Evolutionary conservation across 129 eudicot genomes (phyloP), one percentile per base, ranked within the genome.

Genomic region (Erigeron canadensis): DNA sequence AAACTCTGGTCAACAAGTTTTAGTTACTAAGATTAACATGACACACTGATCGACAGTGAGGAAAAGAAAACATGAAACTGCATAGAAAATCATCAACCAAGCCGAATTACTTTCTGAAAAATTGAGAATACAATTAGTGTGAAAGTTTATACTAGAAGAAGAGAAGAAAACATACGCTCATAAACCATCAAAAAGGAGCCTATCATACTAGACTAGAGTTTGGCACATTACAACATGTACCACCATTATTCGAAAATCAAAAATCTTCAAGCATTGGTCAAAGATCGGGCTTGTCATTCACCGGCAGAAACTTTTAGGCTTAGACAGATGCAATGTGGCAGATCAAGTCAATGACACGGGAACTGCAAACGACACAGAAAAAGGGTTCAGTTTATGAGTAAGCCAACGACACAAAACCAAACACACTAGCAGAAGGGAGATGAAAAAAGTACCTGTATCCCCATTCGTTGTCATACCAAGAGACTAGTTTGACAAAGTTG

Each of bases 381-480:
- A 8, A 43, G 28, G 2, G n/a, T 15, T 42, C 43, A 59, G 16
- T 22, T 19, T 42, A 43, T 12, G 6, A 8, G 19, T 6, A 5
- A 38, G 43, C 22, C 2, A 48, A 13, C 56, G 9, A 19, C 10
- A 5, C 17, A 41, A 8, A 42, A 62, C 7, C 8, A 59, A 16
- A 23, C 12, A 6, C 10, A 44, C n/a, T 1, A 37, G 6, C 12
- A n/a, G 15, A 62, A 37, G n/a, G 7, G 3, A 63, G 16, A 10
- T 7, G 28, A 23, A 13, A 55, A 44, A 15, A 40, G 71, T 86
- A 88, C 97, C 96, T 91, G 90, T 91, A 88, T 43, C 96, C 96
- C 96, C 89, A 82, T 72, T 91, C 97, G 57, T 91, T 88, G 85
- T 91, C 97, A 8, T 91, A 88, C 95, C 96, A 91, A 48, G 97